These are phyloP conservation scores for Vicia faba DNA, from an alignment of 306 rosid species.

Conservation along the genomic window DNA sequence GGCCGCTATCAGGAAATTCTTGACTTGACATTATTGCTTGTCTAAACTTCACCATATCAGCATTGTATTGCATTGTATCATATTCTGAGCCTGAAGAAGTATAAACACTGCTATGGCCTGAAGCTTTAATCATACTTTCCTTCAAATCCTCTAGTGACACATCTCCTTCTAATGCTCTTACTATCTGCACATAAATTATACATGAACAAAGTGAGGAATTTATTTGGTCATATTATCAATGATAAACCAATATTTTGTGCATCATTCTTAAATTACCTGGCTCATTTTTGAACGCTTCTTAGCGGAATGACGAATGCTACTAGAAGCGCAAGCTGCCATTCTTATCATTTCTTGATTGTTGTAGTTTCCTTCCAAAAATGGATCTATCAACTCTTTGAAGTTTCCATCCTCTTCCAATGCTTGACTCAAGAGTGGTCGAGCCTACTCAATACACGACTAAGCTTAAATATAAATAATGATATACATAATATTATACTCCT, in stretches of 20 bases:
- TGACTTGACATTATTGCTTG: conserved; percentile 51
- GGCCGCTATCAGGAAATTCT: conserved; percentile 51
- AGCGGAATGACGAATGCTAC: conserved; percentile 80
- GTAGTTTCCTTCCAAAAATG: conserved; percentile 55
- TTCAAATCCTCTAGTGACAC: conserved; percentile 66
- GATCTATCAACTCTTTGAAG: conserved; percentile 57
- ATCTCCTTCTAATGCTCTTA: conserved; percentile 73
- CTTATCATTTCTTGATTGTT: conserved; percentile 64
- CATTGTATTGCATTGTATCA: conserved; percentile 57
- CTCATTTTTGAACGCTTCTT: conserved; percentile 82
- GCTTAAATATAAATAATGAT: no score
- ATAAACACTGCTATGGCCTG: conserved; percentile 30
- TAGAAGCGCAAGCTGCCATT: conserved; percentile 76
- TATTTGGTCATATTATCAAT: neutral
- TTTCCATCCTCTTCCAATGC: conserved; percentile 51
- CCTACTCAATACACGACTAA: conserved; percentile 43
- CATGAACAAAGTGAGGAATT: no score
- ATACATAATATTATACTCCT: no score
- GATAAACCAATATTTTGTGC: no score
- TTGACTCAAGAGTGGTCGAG: conserved; percentile 63
- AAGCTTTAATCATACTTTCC: conserved; percentile 46
- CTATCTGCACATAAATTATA: conserved; percentile 48
- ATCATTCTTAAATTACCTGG: conserved; percentile 48
- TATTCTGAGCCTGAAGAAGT: conserved; percentile 56
- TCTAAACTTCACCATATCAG: conserved; percentile 71